These are phyloP conservation scores for Prinsepia uniflora DNA, from an alignment of 306 rosid species.

Conservation along the genomic window DNA sequence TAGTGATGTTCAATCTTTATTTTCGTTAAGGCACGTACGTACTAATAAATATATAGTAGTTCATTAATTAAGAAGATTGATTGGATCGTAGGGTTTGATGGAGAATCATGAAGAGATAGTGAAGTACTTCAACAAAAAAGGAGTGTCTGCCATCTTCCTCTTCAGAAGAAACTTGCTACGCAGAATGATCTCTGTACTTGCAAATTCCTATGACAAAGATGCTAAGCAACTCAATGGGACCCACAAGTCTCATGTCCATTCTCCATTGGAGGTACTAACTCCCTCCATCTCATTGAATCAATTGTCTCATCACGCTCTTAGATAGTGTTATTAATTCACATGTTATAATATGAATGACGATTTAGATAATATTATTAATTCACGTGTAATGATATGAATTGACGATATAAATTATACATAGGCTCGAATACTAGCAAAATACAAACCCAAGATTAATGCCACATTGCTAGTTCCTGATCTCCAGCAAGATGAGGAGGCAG, in stretches of 20 bases:
- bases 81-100: slow-evolving; percentile 38
- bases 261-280: slow-evolving; percentile 37
- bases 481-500: slow-evolving; percentile 35
- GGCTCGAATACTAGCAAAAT: slow-evolving; percentile 57
- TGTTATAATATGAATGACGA: too few relatives aligned
- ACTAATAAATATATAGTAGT: not conserved
- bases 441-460: slow-evolving; percentile 44
- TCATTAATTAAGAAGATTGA: not conserved
- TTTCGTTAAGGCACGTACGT: too few relatives aligned
- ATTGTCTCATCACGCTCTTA: not conserved
- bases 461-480: slow-evolving; percentile 41
- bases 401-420: not conserved
- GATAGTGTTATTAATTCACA: too few relatives aligned
- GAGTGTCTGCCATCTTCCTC: slow-evolving; percentile 51
- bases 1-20: too few relatives aligned
- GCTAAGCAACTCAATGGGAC: slow-evolving; percentile 60
- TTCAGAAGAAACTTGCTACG: slow-evolving; percentile 64
- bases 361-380: too few relatives aligned
- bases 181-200: slow-evolving; percentile 60
- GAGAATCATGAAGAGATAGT: slow-evolving; percentile 47
- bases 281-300: not conserved
- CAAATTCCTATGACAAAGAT: slow-evolving; percentile 52
- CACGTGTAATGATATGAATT: too few relatives aligned
- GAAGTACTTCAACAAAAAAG: slow-evolving; percentile 44
- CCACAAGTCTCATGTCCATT: slow-evolving; percentile 67